Percentiles rank a stretch among this genome's conserved stretches.
Evolutionary conservation across 78 protist species (phyloP).

Genomic region (Speleostelium caveatum): DNA sequence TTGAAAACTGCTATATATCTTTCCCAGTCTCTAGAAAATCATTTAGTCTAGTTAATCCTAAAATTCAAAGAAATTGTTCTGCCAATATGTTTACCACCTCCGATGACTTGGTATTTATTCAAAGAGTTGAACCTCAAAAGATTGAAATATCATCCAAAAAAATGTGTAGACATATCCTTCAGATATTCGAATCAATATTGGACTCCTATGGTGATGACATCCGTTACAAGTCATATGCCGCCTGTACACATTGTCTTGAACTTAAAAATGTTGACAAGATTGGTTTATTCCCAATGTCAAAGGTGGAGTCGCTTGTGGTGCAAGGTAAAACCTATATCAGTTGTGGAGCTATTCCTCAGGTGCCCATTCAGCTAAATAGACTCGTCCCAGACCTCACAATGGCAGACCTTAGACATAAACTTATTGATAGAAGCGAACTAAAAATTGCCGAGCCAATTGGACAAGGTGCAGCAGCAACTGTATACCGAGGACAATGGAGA

Average conservation of each 20-base stretch:
- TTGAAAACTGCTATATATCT: conserved; percentile 49
- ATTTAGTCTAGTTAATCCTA: conserved; percentile 3
- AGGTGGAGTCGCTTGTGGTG: conserved; percentile 39
- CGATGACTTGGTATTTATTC: conserved; percentile 55
- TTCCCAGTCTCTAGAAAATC: conserved; percentile 28
- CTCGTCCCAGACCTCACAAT: conserved; percentile 66
- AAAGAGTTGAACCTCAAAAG: conserved; percentile 1
- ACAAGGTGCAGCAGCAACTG: conserved; percentile 73
- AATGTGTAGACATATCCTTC: conserved; percentile 69
- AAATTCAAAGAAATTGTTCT: conserved; percentile 20
- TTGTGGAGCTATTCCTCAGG: conserved; percentile 15
- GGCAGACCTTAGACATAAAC: conserved; percentile 49
- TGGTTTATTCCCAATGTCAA: conserved; percentile 30
- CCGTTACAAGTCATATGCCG: conserved; percentile 34
- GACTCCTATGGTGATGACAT: conserved; percentile 43
- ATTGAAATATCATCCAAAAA: conserved; percentile 62
- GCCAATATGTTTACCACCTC: conserved; percentile 1
- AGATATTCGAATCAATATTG: conserved; percentile 50
- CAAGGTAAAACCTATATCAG: conserved; percentile 46
- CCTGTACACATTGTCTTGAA: conserved; percentile 75
- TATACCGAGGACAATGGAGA: conserved; percentile 64
- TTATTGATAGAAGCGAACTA: conserved; percentile 53
- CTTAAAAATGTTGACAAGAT: not conserved
- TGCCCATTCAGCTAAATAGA: conserved; percentile 46
- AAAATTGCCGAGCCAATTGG: conserved; percentile 54